Conservation (phyloP, 2,329 filamentous ascomycete genomes). For the Beauveria pseudobassiana region DNA sequence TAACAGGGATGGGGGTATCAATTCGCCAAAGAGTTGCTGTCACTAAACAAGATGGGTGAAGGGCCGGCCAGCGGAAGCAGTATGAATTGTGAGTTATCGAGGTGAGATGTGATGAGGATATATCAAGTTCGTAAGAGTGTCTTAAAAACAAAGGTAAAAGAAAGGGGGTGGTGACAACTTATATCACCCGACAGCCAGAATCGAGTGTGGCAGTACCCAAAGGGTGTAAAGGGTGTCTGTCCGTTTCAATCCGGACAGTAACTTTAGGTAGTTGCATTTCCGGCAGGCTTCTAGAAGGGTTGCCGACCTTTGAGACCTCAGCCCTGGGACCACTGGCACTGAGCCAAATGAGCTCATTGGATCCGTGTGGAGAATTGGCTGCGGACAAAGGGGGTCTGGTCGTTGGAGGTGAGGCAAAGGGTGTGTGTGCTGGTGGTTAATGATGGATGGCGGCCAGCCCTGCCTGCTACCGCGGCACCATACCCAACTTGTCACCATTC, state of each 20-base stretch:
- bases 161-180: conserved; percentile 3
- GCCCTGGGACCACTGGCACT: neutral
- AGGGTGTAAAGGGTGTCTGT: neutral
- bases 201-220: conserved; percentile 7
- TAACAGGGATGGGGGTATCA: neutral
- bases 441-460: neutral
- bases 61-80: neutral
- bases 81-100: neutral
- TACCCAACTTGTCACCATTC: conserved; percentile 5
- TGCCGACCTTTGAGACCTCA: neutral
- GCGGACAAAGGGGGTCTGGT: neutral
- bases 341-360: conserved; percentile 6
- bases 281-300: conserved; percentile 9
- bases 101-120: neutral
- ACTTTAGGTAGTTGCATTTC: neutral
- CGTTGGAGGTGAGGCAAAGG: neutral
- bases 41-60: neutral
- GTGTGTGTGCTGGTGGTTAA: neutral
- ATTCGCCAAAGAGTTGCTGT: neutral
- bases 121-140: neutral
- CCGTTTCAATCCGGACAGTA: neutral
- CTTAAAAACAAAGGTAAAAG: neutral
- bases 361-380: conserved; percentile 4
- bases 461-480: neutral
- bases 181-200: conserved; percentile 7